Conservation (phyloP, 2,329 filamentous ascomycete genomes). For the Pezicula neosporulosa region DNA sequence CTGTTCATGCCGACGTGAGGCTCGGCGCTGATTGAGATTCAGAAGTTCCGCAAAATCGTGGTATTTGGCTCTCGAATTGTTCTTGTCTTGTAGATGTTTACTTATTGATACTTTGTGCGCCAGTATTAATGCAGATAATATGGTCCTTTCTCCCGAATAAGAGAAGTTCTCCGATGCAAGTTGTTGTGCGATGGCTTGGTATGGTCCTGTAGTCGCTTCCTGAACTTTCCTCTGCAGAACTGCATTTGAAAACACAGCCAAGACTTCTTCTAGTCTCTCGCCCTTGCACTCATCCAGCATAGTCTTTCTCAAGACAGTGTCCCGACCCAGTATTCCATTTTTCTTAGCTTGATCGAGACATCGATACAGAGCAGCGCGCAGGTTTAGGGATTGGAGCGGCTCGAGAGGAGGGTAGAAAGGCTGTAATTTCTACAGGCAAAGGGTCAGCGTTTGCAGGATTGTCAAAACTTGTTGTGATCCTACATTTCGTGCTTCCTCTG, state of each 20-base stretch:
- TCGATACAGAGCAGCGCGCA: slow-evolving; percentile 79
- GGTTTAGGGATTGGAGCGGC: slow-evolving; percentile 84
- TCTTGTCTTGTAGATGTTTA: slow-evolving; percentile 56
- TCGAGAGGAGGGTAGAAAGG: slow-evolving; percentile 90
- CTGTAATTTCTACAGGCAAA: slow-evolving; percentile 65
- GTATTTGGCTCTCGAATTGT: slow-evolving; percentile 55
- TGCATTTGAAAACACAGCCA: slow-evolving; percentile 78
- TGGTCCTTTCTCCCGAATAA: slow-evolving; percentile 49
- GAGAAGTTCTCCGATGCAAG: slow-evolving; percentile 58
- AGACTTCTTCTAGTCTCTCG: slow-evolving; percentile 81
- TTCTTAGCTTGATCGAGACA: slow-evolving; percentile 85
- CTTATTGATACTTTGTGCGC: slow-evolving; percentile 68
- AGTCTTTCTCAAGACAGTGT: slow-evolving; percentile 80
- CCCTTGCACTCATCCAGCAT: slow-evolving; percentile 97
- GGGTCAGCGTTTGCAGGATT: slow-evolving; percentile 7
- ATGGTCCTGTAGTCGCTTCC: slow-evolving; percentile 34
- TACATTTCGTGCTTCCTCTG: slow-evolving; percentile 70
- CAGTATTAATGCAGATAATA: slow-evolving; percentile 64
- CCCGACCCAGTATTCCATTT: slow-evolving; percentile 75
- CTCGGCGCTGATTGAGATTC: slow-evolving; percentile 55
- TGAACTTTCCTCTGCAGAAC: slow-evolving; percentile 70
- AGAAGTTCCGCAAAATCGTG: slow-evolving; percentile 62
- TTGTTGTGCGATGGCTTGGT: slow-evolving; percentile 47
- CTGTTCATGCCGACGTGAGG: slow-evolving; percentile 51
- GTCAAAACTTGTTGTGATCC: slow-evolving; percentile 8